phyloP scores from a whole-genome alignment of 2,329 filamentous ascomycete species.

The Ascosphaera aggregata region DNA sequence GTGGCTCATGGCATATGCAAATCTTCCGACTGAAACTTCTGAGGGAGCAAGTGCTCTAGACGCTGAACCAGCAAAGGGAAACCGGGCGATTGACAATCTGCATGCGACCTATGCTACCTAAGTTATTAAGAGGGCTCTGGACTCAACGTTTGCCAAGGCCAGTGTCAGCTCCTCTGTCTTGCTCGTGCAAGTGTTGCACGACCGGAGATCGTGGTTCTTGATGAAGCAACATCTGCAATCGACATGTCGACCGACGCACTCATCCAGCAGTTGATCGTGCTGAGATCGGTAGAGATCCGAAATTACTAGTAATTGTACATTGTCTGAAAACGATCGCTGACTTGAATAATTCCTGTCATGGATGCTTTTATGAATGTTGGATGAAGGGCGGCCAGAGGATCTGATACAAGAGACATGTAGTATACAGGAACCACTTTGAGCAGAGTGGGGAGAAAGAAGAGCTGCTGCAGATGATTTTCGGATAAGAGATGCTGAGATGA shows the following conservation, averaged over 20 bases:
- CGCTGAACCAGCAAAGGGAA: too few relatives aligned
- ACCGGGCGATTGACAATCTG: too few relatives aligned
- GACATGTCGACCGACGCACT: conserved; percentile 54
- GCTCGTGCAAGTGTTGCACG: conserved; percentile 48
- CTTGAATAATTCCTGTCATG: conserved; percentile 51
- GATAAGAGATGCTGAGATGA: background rate
- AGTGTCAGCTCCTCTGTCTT: conserved; percentile 52
- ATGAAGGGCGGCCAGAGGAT: conserved; percentile 38
- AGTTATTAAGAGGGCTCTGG: too few relatives aligned
- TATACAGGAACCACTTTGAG: conserved; percentile 34
- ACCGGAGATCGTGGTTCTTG: conserved; percentile 56
- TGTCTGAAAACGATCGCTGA: conserved; percentile 54
- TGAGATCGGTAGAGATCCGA: conserved; percentile 37
- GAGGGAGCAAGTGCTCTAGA: too few relatives aligned
- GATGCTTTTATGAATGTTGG: conserved; percentile 44
- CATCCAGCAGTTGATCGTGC: conserved; percentile 51
- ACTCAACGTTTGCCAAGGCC: conserved; percentile 51
- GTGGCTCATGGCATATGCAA: too few relatives aligned
- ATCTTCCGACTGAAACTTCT: too few relatives aligned
- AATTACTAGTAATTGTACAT: conserved; percentile 51
- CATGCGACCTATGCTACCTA: too few relatives aligned
- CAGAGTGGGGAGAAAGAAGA: conserved; percentile 15
- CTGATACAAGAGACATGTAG: conserved; percentile 30
- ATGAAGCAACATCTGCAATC: conserved; percentile 58
- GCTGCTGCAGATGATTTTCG: conserved; percentile 11